A percentile compares a stretch with the other conserved stretches of the same genome.
Evolutionary conservation across 2,329 filamentous ascomycete species (phyloP).

Genomic region (Neonectria neomacrospora): DNA sequence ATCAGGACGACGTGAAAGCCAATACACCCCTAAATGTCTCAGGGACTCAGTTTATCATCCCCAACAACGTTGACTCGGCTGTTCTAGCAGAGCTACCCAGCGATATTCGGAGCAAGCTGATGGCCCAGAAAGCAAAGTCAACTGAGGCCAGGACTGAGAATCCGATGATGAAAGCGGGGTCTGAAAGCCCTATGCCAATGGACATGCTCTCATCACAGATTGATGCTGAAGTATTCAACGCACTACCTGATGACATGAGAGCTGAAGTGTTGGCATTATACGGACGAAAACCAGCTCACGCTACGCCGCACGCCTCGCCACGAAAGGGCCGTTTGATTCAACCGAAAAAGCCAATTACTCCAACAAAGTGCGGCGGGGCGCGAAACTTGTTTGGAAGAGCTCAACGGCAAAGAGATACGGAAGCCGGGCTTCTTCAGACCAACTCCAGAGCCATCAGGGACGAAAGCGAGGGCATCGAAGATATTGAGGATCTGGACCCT

Average conservation of each 20-base stretch:
- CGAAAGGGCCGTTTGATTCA: constrained; percentile 65
- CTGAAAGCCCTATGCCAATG: constrained; percentile 54
- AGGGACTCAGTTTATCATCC: constrained; percentile 93
- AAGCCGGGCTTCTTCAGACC: constrained; percentile 75
- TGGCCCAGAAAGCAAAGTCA: constrained; percentile 63
- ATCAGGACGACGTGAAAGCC: constrained; percentile 63
- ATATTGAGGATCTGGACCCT: constrained; percentile 67
- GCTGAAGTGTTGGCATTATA: constrained; percentile 85
- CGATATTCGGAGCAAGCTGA: constrained; percentile 82
- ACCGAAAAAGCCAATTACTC: constrained; percentile 65
- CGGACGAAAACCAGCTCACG: constrained; percentile 51
- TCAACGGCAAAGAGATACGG: constrained; percentile 63
- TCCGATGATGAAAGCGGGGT: constrained; percentile 47
- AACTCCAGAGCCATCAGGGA: constrained; percentile 69
- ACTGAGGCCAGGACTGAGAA: constrained; percentile 39
- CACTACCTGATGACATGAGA: constrained; percentile 86
- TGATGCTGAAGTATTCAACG: constrained; percentile 84
- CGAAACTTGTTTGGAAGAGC: constrained; percentile 56
- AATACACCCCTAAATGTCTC: constrained; percentile 79
- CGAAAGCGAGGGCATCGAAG: constrained; percentile 44
- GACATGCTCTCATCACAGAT: constrained; percentile 77
- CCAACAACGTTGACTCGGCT: constrained; percentile 81
- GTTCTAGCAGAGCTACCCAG: constrained; percentile 85
- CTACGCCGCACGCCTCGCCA: constrained; percentile 61
- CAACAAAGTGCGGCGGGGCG: constrained; percentile 71